Evolutionary conservation across 495 filamentous ascomycete species (phyloP).

Genomic region (Penicillium manginii): DNA sequence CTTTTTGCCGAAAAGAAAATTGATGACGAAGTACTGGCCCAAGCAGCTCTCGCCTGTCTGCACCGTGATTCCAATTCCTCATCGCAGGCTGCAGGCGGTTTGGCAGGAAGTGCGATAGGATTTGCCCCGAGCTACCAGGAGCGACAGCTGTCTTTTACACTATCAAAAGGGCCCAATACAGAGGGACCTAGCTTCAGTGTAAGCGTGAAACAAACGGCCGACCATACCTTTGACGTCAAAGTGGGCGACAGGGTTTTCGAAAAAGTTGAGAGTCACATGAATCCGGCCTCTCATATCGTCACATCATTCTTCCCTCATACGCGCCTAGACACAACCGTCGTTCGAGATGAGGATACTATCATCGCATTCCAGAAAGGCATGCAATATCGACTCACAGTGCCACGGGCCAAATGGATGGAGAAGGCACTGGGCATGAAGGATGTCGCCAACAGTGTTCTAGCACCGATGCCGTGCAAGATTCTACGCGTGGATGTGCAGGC

Average conservation of each 20-base stretch:
- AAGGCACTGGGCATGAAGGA: constrained; percentile 86
- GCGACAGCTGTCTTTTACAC: constrained; percentile 58
- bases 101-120: constrained; percentile 46
- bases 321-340: constrained; percentile 77
- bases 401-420: constrained; percentile 78
- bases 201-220: constrained; percentile 64
- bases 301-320: constrained; percentile 73
- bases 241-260: constrained; percentile 57
- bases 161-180: constrained; percentile 27
- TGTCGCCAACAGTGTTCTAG: constrained; percentile 77
- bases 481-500: constrained; percentile 80
- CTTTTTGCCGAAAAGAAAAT: constrained; percentile 62
- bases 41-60: constrained; percentile 78
- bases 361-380: constrained; percentile 82
- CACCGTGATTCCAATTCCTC: constrained; percentile 38
- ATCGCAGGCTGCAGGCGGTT: constrained; percentile 22
- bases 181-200: constrained; percentile 60
- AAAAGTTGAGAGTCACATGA: constrained; percentile 47
- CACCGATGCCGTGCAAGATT: constrained; percentile 95
- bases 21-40: constrained; percentile 71
- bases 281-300: constrained; percentile 40
- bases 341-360: constrained; percentile 70
- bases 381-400: constrained; percentile 70
- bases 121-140: constrained; percentile 58
- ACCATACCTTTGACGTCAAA: constrained; percentile 64